Percentiles rank a stretch among this genome's conserved stretches.
phyloP scores from a whole-genome alignment of 2,329 filamentous ascomycete species.

The Biscogniauxia marginata region DNA sequence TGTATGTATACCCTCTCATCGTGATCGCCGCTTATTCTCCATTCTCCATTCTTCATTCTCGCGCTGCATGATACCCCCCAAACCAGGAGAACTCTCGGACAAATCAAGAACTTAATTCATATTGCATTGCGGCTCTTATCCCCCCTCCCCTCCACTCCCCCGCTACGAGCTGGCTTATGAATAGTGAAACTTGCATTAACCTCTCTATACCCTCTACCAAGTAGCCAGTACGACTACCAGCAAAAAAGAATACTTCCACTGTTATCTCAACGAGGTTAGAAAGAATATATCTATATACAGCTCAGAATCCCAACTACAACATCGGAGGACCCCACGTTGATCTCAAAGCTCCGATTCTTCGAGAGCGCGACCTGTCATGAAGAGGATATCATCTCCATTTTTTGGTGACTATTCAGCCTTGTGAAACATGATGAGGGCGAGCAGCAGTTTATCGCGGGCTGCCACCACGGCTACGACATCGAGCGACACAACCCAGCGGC shows the following conservation, averaged over 20 bases:
- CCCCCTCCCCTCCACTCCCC: no score
- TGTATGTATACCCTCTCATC: no score
- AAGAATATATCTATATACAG: neutral
- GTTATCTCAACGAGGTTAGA: neutral
- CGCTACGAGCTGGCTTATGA: no score
- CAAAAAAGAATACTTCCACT: no score
- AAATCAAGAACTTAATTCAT: no score
- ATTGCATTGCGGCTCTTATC: no score
- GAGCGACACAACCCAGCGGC: slow-evolving; percentile 28
- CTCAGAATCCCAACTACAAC: neutral
- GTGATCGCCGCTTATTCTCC: no score
- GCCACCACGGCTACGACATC: slow-evolving; percentile 10
- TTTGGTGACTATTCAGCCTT: slow-evolving; percentile 6
- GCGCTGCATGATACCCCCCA: no score
- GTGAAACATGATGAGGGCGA: slow-evolving; percentile 11
- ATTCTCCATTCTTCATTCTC: no score
- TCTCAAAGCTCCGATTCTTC: neutral
- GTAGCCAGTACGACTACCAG: neutral
- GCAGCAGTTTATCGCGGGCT: slow-evolving; percentile 5
- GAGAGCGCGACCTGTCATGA: slow-evolving; percentile 11
- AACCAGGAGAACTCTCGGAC: no score
- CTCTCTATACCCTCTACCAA: neutral
- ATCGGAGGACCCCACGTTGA: neutral
- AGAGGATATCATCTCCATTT: slow-evolving; percentile 2
- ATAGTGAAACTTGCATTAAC: no score